These are phyloP conservation scores for Cordyceps fumosorosea DNA, from an alignment of 2,329 filamentous ascomycete genomes.

Conservation along the genomic window DNA sequence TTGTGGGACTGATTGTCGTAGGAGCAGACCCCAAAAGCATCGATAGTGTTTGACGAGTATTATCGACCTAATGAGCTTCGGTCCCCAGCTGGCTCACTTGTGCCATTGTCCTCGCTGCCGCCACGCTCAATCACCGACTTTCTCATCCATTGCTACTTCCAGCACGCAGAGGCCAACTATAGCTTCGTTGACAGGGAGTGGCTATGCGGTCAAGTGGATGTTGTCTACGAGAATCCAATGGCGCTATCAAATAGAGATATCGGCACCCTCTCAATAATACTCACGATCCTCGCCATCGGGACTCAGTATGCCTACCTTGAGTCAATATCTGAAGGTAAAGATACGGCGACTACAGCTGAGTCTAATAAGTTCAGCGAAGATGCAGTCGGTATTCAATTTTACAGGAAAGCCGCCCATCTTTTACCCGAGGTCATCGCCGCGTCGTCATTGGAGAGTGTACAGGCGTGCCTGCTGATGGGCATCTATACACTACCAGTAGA, in stretches of 20 bases:
- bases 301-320: slow-evolving; percentile 46
- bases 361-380: slow-evolving; percentile 37
- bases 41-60: slow-evolving; percentile 25
- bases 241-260: slow-evolving; percentile 34
- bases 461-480: slow-evolving; percentile 50
- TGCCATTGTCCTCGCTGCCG: slow-evolving; percentile 35
- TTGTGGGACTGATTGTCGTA: slow-evolving; percentile 19
- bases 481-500: slow-evolving; percentile 50
- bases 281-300: slow-evolving; percentile 42
- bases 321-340: slow-evolving; percentile 16
- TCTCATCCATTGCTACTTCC: slow-evolving; percentile 40
- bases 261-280: slow-evolving; percentile 37
- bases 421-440: slow-evolving; percentile 51
- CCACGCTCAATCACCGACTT: slow-evolving; percentile 42
- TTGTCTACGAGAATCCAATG: slow-evolving; percentile 33
- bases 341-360: slow-evolving; percentile 5
- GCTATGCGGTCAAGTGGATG: slow-evolving; percentile 34
- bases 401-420: slow-evolving; percentile 47
- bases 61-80: slow-evolving; percentile 41
- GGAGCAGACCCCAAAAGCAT: slow-evolving; percentile 21
- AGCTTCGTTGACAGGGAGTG: slow-evolving; percentile 40
- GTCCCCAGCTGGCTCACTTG: slow-evolving; percentile 31
- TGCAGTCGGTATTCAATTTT: slow-evolving; percentile 48
- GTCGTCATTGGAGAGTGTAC: slow-evolving; percentile 50
- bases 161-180: slow-evolving; percentile 41